A percentile compares a stretch with the other conserved stretches of the same genome.
phyloP scores from a whole-genome alignment of 164 flowering plant genomes.

The Stephania japonica region DNA sequence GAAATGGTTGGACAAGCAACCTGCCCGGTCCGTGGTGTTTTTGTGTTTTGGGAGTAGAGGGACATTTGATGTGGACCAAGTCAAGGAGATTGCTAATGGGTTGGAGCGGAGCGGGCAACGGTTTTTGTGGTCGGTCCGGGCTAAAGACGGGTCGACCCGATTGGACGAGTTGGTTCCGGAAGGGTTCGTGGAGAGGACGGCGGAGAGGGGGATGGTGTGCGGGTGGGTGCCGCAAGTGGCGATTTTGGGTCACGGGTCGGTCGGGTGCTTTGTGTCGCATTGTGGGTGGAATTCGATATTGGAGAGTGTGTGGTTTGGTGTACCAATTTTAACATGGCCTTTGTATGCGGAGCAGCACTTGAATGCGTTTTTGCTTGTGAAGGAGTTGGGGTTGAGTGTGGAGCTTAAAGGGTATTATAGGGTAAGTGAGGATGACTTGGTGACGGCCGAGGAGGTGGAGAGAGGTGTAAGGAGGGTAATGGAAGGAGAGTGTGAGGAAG shows the following conservation, averaged over 20 bases:
- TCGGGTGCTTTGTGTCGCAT: slow-evolving; percentile 36
- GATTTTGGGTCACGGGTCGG: slow-evolving; percentile 22
- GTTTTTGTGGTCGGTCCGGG: slow-evolving; percentile 30
- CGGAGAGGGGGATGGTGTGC: slow-evolving; percentile 19
- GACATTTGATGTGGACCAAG: slow-evolving; percentile 18
- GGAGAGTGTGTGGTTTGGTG: slow-evolving; percentile 40
- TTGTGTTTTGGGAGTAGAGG: slow-evolving; percentile 41
- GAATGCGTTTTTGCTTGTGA: slow-evolving; percentile 34
- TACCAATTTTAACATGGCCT: slow-evolving; percentile 37
- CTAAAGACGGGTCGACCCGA: not conserved
- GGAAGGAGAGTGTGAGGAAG: slow-evolving; percentile 8
- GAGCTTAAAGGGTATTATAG: slow-evolving; percentile 24
- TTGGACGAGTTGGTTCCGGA: slow-evolving; percentile 19
- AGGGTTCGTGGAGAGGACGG: slow-evolving; percentile 23
- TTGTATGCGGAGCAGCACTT: slow-evolving; percentile 33
- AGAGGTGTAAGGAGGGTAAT: slow-evolving; percentile 20
- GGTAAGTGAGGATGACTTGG: slow-evolving; percentile 5
- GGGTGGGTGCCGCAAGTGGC: slow-evolving; percentile 39
- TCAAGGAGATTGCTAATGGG: slow-evolving; percentile 30
- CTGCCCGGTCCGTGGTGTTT: slow-evolving; percentile 27
- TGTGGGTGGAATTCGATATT: slow-evolving; percentile 41
- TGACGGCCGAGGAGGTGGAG: slow-evolving; percentile 22
- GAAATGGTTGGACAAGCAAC: slow-evolving; percentile 31
- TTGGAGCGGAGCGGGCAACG: slow-evolving; percentile 26
- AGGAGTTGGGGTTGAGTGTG: slow-evolving; percentile 30